Evolutionary conservation across 371 early-diverging fungal species (phyloP).

Genomic region (Apophysomyces sp.): DNA sequence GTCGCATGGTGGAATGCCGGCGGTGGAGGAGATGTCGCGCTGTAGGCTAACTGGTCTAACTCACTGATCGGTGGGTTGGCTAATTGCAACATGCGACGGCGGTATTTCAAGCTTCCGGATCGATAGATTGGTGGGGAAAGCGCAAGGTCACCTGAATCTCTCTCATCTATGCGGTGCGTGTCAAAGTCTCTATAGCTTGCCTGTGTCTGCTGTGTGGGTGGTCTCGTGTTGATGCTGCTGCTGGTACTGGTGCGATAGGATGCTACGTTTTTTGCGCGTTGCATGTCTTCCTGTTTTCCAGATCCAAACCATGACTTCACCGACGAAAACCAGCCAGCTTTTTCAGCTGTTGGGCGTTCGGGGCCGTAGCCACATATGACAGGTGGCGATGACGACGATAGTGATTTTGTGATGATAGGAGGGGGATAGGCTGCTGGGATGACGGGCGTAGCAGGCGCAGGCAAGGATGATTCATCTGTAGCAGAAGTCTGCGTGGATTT

Average conservation of each 20-base stretch:
- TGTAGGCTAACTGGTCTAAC: constrained; percentile 35
- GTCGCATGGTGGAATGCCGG: neutral
- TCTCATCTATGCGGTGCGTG: neutral
- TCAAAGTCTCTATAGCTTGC: constrained; percentile 7
- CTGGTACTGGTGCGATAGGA: neutral
- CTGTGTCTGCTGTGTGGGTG: constrained; percentile 6
- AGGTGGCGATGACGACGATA: constrained; percentile 6
- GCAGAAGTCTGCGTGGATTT: constrained; percentile 5
- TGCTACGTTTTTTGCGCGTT: neutral
- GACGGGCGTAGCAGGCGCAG: neutral
- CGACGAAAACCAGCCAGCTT: constrained; percentile 40
- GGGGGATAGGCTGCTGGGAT: constrained; percentile 16
- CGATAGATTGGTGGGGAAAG: constrained; percentile 8
- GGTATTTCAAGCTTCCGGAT: constrained; percentile 27
- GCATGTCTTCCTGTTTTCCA: constrained; percentile 1
- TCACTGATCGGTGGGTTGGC: constrained; percentile 32
- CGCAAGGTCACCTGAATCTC: neutral
- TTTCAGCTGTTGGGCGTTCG: constrained; percentile 10
- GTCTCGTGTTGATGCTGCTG: constrained; percentile 4
- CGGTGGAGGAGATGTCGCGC: constrained; percentile 12
- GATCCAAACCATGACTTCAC: constrained; percentile 51
- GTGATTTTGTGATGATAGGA: neutral
- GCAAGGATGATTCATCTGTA: neutral
- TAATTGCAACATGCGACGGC: constrained; percentile 27
- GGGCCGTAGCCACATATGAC: constrained; percentile 26